A percentile compares a stretch with the other conserved stretches of the same genome.
Conservation (phyloP, 352 stramenopile genomes). For the Phytopythium chamaehyphon region DNA sequence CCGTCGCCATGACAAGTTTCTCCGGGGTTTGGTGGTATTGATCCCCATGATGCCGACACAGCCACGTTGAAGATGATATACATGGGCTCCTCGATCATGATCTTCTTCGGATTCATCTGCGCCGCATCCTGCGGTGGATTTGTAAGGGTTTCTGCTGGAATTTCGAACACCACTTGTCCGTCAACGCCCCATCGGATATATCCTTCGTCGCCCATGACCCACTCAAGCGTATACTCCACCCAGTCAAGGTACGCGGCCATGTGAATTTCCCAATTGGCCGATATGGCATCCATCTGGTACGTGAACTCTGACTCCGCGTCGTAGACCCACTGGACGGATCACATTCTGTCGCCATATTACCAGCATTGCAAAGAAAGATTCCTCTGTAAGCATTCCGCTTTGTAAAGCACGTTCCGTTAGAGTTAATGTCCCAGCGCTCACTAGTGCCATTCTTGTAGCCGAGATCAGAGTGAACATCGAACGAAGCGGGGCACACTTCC, state of each 20-base stretch:
- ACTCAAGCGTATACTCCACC: constrained; percentile 65
- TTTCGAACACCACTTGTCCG: constrained; percentile 84
- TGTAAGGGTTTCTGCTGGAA: constrained; percentile 57
- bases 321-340: constrained; percentile 15
- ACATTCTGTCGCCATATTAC: constrained; percentile 35
- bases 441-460: constrained; percentile 27
- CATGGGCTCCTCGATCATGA: constrained; percentile 92
- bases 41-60: constrained; percentile 75
- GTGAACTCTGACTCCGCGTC: constrained; percentile 24
- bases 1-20: constrained; percentile 26
- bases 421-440: constrained; percentile 49
- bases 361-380: constrained; percentile 50
- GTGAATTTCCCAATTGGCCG: constrained; percentile 86
- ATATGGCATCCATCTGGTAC: constrained; percentile 93
- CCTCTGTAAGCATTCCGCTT: constrained; percentile 61
- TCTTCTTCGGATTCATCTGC: constrained; percentile 71
- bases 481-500: constrained; percentile 35
- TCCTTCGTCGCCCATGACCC: constrained; percentile 46
- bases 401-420: constrained; percentile 55
- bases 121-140: constrained; percentile 41
- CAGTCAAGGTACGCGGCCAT: constrained; percentile 77
- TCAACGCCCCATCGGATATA: constrained; percentile 81
- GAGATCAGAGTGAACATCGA: constrained; percentile 50
- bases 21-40: constrained; percentile 32
- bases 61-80: constrained; percentile 93